phyloP scores from a whole-genome alignment of 352 stramenopile species.

The Globisporangium heterothallicum region DNA sequence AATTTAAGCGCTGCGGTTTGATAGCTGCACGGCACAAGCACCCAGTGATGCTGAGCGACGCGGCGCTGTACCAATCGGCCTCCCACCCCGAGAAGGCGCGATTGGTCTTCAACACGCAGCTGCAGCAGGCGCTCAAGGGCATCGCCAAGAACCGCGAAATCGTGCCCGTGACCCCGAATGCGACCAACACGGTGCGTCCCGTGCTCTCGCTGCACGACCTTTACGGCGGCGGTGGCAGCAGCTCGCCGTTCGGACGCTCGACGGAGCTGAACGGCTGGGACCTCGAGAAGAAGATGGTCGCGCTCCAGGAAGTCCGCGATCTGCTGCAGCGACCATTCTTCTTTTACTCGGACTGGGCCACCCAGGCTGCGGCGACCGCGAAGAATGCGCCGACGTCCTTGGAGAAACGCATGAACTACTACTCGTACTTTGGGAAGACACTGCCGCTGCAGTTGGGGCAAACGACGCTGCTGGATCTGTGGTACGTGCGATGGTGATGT shows the following conservation, averaged over 20 bases:
- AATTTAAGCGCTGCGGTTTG: no score
- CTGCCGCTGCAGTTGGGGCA: conserved; percentile 62
- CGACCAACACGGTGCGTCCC: conserved; percentile 24
- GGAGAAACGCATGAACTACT: conserved; percentile 46
- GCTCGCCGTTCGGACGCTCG: conserved; percentile 17
- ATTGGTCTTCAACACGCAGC: conserved; percentile 67
- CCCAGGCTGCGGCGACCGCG: conserved; percentile 15
- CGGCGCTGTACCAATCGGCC: conserved; percentile 38
- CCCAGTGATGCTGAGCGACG: conserved; percentile 34
- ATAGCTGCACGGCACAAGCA: no score
- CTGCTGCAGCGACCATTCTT: conserved; percentile 68
- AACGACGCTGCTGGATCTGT: conserved; percentile 67
- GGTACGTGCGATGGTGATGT: conserved; percentile 23
- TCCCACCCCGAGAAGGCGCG: conserved; percentile 46
- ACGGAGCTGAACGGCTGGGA: conserved; percentile 70
- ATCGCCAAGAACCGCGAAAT: conserved; percentile 61
- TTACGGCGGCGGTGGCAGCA: conserved; percentile 14
- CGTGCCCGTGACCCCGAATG: conserved; percentile 18
- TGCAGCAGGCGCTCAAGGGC: conserved; percentile 66
- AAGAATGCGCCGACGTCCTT: conserved; percentile 21
- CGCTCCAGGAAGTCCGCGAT: conserved; percentile 50
- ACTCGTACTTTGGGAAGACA: conserved; percentile 72
- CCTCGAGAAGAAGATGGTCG: conserved; percentile 73
- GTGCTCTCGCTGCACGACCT: conserved; percentile 26
- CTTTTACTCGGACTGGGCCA: conserved; percentile 67